Percentiles rank a stretch among this genome's conserved stretches.
Conservation (phyloP, 2,329 filamentous ascomycete species). For the Botrytis pseudocinerea region DNA sequence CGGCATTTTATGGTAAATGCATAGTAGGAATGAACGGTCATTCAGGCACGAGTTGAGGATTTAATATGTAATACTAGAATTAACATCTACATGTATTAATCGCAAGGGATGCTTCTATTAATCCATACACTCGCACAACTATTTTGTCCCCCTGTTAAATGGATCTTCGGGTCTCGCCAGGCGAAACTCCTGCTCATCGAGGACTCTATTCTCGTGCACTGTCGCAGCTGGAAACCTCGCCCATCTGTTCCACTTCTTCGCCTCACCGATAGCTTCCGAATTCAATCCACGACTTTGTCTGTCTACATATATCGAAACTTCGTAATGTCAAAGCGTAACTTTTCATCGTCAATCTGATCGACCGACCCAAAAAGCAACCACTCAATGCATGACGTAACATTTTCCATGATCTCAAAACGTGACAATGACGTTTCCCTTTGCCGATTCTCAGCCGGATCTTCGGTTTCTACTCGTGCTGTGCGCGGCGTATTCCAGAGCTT, state of each 20-base stretch:
- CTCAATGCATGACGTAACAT: not conserved
- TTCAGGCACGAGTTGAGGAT: not conserved
- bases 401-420: not conserved
- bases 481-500: not conserved
- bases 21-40: not conserved
- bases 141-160: not conserved
- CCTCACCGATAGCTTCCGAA: not conserved
- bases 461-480: not conserved
- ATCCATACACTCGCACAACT: not conserved
- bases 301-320: too few relatives aligned
- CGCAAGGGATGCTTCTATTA: not conserved
- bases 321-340: not conserved
- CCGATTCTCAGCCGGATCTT: not conserved
- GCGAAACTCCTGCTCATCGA: not conserved
- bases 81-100: not conserved
- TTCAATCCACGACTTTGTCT: too few relatives aligned
- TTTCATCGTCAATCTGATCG: not conserved
- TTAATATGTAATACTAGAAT: constrained; percentile 13
- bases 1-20: not conserved
- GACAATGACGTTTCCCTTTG: not conserved
- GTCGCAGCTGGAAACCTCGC: not conserved
- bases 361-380: not conserved
- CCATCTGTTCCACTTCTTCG: not conserved
- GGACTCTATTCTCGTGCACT: not conserved
- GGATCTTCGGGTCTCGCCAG: not conserved